Percentiles rank a stretch among this genome's conserved stretches.
phyloP scores from a whole-genome alignment of 169 alveolate genomes.

The Plasmodium yoelii region DNA sequence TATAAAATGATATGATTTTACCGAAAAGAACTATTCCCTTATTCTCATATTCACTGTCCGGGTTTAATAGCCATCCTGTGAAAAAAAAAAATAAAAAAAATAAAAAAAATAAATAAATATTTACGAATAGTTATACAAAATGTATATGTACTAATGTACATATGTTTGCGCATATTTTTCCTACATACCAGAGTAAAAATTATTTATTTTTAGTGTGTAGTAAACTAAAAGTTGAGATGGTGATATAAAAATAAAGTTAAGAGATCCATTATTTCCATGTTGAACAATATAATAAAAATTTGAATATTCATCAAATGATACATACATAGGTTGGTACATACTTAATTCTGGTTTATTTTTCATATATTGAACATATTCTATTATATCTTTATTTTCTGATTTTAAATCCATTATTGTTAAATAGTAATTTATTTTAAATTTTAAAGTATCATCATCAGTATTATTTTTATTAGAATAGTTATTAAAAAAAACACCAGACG shows the following conservation, averaged over 20 bases:
- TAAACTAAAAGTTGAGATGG: conserved; percentile 30
- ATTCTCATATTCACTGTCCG: conserved; percentile 38
- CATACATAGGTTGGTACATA: conserved; percentile 62
- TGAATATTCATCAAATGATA: conserved; percentile 52
- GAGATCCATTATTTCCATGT: conserved; percentile 53
- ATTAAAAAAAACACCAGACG: not conserved
- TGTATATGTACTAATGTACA: not conserved
- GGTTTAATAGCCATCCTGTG: conserved; percentile 67
- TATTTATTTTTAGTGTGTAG: conserved; percentile 54
- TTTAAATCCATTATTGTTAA: conserved; percentile 49
- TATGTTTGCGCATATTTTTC: not conserved
- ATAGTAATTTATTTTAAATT: conserved; percentile 38
- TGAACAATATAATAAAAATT: conserved; percentile 70
- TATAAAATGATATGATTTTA: not conserved
- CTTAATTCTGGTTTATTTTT: conserved; percentile 31
- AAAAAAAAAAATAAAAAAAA: conserved; percentile 30
- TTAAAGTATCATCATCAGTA: conserved; percentile 8
- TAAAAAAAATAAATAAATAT: too few relatives aligned
- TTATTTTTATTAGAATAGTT: conserved; percentile 21
- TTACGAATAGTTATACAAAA: not conserved
- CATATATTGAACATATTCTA: conserved; percentile 64
- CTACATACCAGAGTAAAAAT: conserved; percentile 61
- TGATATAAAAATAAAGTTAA: conserved; percentile 64
- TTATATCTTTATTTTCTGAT: conserved; percentile 61
- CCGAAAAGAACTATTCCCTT: conserved; percentile 76